These are phyloP conservation scores for Fusarium devonianum DNA, from an alignment of 2,329 filamentous ascomycete species.

Conservation along the genomic window DNA sequence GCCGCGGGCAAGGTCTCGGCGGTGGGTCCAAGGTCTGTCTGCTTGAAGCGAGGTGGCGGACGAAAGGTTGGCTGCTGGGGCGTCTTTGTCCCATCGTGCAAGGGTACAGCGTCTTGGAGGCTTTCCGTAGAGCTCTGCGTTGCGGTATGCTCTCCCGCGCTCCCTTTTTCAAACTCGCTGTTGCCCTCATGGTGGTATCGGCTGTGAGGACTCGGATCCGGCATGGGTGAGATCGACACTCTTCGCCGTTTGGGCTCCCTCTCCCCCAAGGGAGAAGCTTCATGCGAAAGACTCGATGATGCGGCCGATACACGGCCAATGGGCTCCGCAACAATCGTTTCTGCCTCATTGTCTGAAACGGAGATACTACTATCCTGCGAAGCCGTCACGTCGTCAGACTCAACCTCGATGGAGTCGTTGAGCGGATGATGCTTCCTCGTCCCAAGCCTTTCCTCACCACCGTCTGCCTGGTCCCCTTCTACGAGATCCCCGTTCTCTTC, in stretches of 20 bases:
- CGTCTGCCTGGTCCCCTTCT: constrained; percentile 13
- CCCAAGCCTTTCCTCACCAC: constrained; percentile 3
- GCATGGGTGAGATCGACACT: constrained; percentile 41
- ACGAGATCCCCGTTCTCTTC: constrained; percentile 40
- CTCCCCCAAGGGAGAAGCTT: constrained; percentile 19
- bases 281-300: constrained; percentile 3
- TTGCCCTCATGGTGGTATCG: constrained; percentile 1
- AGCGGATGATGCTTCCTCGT: constrained; percentile 20
- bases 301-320: constrained; percentile 14
- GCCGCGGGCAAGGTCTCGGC: constrained; percentile 37
- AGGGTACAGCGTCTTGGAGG: constrained; percentile 12
- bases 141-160: constrained; percentile 9
- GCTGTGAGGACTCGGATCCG: constrained; percentile 15
- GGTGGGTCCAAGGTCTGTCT: constrained; percentile 35
- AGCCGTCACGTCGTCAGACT: constrained; percentile 34
- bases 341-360: constrained; percentile 10
- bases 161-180: background rate
- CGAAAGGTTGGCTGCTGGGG: constrained; percentile 50
- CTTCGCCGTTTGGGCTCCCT: constrained; percentile 41
- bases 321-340: background rate
- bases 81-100: constrained; percentile 26
- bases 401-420: constrained; percentile 42
- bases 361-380: constrained; percentile 19
- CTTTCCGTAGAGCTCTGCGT: constrained; percentile 22
- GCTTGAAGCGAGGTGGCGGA: constrained; percentile 51